Conservation (phyloP, 306 rosid genomes). For the Vigna unguiculata region DNA sequence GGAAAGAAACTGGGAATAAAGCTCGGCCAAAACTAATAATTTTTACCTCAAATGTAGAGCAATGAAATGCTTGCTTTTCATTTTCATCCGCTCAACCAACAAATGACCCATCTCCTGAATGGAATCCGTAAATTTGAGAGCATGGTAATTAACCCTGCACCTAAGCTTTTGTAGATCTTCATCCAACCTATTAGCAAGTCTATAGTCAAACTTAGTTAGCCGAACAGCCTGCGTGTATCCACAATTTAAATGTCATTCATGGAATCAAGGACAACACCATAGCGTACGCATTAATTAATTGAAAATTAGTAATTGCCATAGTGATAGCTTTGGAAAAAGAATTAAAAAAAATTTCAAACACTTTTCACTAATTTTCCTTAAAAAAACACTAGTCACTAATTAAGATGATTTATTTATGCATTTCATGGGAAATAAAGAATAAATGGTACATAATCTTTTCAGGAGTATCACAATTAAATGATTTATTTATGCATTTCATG, state of each 20-base stretch:
- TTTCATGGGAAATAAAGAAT: not conserved
- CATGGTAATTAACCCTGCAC: conserved; percentile 90
- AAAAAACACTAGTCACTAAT: not conserved
- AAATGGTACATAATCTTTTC: not conserved
- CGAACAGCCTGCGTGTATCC: conserved; percentile 70
- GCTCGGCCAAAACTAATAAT: conserved; percentile 19
- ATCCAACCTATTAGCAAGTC: conserved; percentile 82
- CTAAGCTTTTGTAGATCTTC: conserved; percentile 77
- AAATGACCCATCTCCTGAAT: conserved; percentile 71
- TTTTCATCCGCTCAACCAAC: conserved; percentile 77
- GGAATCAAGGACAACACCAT: conserved; percentile 3
- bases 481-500: too few species aligned
- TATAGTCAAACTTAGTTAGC: conserved; percentile 89
- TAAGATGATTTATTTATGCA: not conserved
- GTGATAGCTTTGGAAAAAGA: not conserved
- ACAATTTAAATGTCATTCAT: conserved; percentile 32
- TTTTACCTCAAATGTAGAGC: conserved; percentile 91
- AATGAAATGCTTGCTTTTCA: conserved; percentile 73
- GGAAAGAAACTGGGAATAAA: conserved; percentile 22
- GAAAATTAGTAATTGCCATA: not conserved
- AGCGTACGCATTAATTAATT: not conserved
- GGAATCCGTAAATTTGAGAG: conserved; percentile 71
- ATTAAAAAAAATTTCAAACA: not conserved
- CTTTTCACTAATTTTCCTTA: not conserved
- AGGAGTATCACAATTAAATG: not conserved